A percentile compares a stretch with the other conserved stretches of the same genome.
Conservation (phyloP, 441 rosid genomes). For the Corymbia calophylla region DNA sequence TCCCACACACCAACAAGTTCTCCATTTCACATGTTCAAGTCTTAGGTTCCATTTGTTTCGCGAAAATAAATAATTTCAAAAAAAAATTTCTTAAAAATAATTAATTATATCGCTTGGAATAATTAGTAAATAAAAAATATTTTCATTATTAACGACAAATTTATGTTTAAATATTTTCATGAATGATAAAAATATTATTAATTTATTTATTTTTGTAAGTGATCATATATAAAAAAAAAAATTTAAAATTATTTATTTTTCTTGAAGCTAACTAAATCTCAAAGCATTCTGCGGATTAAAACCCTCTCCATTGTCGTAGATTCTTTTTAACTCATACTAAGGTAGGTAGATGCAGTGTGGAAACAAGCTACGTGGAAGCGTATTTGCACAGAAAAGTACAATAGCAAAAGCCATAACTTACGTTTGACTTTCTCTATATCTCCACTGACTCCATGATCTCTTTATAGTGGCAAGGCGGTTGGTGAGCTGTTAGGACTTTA, state of each 20-base stretch:
- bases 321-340: background rate
- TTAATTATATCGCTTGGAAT: rapidly evolving
- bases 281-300: background rate
- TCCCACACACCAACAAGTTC: background rate
- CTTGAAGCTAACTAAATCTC: too few relatives aligned
- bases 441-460: background rate
- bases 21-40: background rate
- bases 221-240: rapidly evolving
- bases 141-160: rapidly evolving
- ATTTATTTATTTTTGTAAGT: too few relatives aligned
- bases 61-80: too few relatives aligned
- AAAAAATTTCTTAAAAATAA: too few relatives aligned
- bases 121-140: too few relatives aligned
- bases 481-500: background rate
- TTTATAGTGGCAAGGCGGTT: background rate
- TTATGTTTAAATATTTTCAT: too few relatives aligned
- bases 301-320: background rate
- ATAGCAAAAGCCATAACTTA: background rate
- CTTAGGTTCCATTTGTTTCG: too few relatives aligned
- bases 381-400: background rate
- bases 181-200: rapidly evolving
- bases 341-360: background rate
- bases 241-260: too few relatives aligned
- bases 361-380: background rate
- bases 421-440: background rate